Percentiles rank a stretch among this genome's conserved stretches.
These are phyloP conservation scores for Leccinum boreale DNA, from an alignment of 768 basidiomycete genomes.

Conservation along the genomic window DNA sequence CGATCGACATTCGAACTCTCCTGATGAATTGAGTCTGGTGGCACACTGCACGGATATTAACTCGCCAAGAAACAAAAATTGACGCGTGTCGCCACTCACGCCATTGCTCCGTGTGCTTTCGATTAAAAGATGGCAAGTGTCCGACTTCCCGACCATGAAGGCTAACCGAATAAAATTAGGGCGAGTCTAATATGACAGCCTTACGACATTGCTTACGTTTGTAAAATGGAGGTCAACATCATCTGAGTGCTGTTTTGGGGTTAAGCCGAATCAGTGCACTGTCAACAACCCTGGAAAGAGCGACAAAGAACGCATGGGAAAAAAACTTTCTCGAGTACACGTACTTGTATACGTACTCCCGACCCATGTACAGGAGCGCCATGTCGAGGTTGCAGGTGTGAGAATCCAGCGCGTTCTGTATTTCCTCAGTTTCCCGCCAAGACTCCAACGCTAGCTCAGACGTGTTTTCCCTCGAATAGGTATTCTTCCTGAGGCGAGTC, in stretches of 20 bases:
- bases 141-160: conserved; percentile 51
- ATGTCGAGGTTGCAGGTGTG: conserved; percentile 74
- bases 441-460: conserved; percentile 58
- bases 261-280: conserved; percentile 16
- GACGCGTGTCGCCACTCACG: conserved; percentile 43
- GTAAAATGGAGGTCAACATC: conserved; percentile 58
- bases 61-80: not conserved
- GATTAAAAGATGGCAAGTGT: conserved; percentile 55
- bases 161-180: conserved; percentile 32
- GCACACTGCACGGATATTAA: conserved; percentile 42
- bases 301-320: conserved; percentile 10
- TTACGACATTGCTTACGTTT: conserved; percentile 48
- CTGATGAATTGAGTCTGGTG: conserved; percentile 68
- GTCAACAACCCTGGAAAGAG: conserved; percentile 6
- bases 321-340: conserved; percentile 26
- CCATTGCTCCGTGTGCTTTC: conserved; percentile 76
- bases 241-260: conserved; percentile 51
- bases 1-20: conserved; percentile 53
- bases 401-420: conserved; percentile 63
- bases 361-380: conserved; percentile 58
- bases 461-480: conserved; percentile 47
- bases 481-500: conserved; percentile 45
- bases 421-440: conserved; percentile 61
- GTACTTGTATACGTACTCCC: conserved; percentile 75
- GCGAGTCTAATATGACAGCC: not conserved